Percentiles rank a stretch among this genome's conserved stretches.
These are phyloP conservation scores for Xylaria hypoxylon DNA, from an alignment of 2,329 filamentous ascomycete genomes.

Conservation along the genomic window DNA sequence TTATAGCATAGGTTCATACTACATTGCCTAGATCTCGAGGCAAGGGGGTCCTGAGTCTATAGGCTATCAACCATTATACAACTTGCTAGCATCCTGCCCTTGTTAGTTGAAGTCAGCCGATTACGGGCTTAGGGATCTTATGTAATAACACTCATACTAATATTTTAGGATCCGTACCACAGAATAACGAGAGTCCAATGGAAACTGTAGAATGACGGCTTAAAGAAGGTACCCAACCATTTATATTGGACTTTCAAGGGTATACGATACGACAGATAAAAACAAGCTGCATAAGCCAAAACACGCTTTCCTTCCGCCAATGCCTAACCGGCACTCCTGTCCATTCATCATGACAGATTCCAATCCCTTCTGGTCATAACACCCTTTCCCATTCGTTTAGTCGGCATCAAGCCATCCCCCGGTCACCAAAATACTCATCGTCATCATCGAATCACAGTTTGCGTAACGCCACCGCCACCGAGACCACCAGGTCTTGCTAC, in stretches of 20 bases:
- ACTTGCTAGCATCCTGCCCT: too few relatives aligned
- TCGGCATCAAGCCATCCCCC: neutral
- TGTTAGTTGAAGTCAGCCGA: too few relatives aligned
- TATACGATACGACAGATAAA: conserved; percentile 4
- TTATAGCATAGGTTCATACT: too few relatives aligned
- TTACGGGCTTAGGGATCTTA: too few relatives aligned
- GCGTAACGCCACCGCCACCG: conserved; percentile 29
- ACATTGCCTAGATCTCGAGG: too few relatives aligned
- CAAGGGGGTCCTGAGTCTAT: too few relatives aligned
- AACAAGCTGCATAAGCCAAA: neutral
- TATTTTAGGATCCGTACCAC: too few relatives aligned
- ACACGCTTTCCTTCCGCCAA: conserved; percentile 20
- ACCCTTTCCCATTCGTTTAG: conserved; percentile 10
- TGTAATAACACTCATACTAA: too few relatives aligned
- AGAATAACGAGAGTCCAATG: too few relatives aligned
- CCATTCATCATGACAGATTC: conserved; percentile 7
- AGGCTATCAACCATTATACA: too few relatives aligned
- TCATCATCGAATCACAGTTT: conserved; percentile 30
- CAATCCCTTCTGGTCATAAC: conserved; percentile 21
- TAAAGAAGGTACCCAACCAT: neutral
- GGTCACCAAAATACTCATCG: neutral
- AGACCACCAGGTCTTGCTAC: conserved; percentile 36
- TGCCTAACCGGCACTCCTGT: conserved; percentile 14
- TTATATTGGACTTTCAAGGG: neutral
- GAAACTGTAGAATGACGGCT: neutral